Evolutionary conservation across 2,329 filamentous ascomycete species (phyloP).

Genomic region (Diaporthe vaccinii): DNA sequence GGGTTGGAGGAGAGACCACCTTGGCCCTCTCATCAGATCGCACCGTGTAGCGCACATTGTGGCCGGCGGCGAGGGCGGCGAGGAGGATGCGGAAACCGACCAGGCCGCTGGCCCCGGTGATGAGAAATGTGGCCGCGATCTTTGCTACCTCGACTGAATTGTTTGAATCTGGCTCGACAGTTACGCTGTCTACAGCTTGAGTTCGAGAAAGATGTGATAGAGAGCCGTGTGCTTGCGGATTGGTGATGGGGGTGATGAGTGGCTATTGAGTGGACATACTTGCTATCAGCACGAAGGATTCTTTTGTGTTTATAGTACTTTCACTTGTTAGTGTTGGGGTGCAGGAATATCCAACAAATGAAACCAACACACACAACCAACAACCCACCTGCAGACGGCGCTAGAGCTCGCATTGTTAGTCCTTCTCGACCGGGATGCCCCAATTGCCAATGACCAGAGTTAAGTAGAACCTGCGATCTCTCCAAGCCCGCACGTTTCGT

Average conservation of each 20-base stretch:
- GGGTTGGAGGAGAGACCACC: constrained; percentile 45
- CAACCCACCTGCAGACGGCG: no score
- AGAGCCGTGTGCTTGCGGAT: neutral
- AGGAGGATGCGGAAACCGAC: constrained; percentile 49
- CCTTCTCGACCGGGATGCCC: neutral
- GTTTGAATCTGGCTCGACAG: neutral
- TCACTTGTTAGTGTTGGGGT: no score
- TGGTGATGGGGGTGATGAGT: neutral
- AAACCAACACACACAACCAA: no score
- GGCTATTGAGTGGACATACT: neutral
- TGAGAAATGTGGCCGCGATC: constrained; percentile 44
- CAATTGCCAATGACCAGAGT: neutral
- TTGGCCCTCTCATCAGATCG: constrained; percentile 46
- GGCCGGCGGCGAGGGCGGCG: constrained; percentile 44
- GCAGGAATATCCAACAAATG: no score
- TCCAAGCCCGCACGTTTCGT: no score
- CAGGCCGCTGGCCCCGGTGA: constrained; percentile 47
- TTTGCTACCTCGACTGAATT: neutral
- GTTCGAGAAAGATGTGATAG: neutral
- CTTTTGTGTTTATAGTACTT: no score
- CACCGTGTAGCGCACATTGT: constrained; percentile 46
- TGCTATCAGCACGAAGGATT: no score
- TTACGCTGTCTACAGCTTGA: neutral
- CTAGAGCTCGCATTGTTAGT: no score
- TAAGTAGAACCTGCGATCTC: no score